Percentiles rank a stretch among this genome's conserved stretches.
Evolutionary conservation across 805 yeast species (phyloP).

Genomic region (Cyberlindnera bimundalis): DNA sequence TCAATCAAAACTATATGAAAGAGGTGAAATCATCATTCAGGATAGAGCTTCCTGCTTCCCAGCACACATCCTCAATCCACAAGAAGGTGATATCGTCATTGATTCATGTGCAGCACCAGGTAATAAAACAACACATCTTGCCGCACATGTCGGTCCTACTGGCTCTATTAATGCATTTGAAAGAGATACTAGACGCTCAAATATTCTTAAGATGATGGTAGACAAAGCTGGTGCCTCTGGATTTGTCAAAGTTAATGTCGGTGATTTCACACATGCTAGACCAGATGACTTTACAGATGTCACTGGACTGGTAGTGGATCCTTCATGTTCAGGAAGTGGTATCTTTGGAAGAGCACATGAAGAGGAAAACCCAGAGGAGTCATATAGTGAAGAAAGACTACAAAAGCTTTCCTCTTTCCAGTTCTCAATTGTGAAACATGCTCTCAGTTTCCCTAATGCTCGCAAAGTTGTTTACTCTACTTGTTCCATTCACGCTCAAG

Average conservation of each 20-base stretch:
- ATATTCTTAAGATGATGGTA: slow-evolving; percentile 72
- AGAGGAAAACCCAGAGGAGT: slow-evolving; percentile 45
- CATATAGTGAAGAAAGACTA: slow-evolving; percentile 49
- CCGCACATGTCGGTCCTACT: slow-evolving; percentile 52
- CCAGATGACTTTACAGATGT: slow-evolving; percentile 59
- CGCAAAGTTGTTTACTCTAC: slow-evolving; percentile 86
- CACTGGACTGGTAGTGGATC: slow-evolving; percentile 86
- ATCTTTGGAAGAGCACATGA: slow-evolving; percentile 67
- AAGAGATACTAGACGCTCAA: slow-evolving; percentile 70
- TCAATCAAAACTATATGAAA: slow-evolving; percentile 60
- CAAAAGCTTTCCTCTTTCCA: slow-evolving; percentile 82
- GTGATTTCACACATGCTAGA: slow-evolving; percentile 40
- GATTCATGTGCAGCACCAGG: slow-evolving; percentile 99
- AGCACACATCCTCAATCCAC: slow-evolving; percentile 71
- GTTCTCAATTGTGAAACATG: slow-evolving; percentile 83
- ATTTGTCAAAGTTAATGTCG: slow-evolving; percentile 46
- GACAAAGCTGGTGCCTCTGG: slow-evolving; percentile 63
- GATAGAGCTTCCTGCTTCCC: slow-evolving; percentile 98
- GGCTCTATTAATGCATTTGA: slow-evolving; percentile 76
- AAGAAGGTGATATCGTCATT: slow-evolving; percentile 59
- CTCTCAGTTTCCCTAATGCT: slow-evolving; percentile 76
- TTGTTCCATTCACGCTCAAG: slow-evolving; percentile 91
- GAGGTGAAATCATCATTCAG: slow-evolving; percentile 84
- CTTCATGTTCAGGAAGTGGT: slow-evolving; percentile 97
- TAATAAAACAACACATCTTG: slow-evolving; percentile 91